phyloP scores from a whole-genome alignment of 306 rosid genomes.

The Quercus agrifolia region DNA sequence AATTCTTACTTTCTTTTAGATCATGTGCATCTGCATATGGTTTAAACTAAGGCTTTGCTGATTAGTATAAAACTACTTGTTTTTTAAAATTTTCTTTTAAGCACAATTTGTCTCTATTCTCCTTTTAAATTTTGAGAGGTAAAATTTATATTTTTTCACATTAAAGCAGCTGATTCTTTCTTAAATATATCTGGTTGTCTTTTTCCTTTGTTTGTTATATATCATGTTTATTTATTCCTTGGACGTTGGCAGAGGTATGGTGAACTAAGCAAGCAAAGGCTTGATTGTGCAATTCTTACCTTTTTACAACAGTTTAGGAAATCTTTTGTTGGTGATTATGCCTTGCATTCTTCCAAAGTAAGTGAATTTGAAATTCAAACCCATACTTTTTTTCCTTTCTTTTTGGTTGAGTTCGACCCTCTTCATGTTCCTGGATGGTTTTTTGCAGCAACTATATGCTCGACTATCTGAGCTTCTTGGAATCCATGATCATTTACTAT shows the following conservation, averaged over 20 bases:
- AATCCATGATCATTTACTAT: constrained; percentile 71
- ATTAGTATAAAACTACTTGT: too few relatives aligned
- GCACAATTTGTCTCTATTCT: too few relatives aligned
- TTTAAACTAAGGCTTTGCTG: too few relatives aligned
- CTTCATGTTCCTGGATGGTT: constrained; percentile 16
- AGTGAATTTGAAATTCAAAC: constrained; percentile 9
- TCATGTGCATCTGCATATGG: too few relatives aligned
- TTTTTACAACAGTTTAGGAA: constrained; percentile 92
- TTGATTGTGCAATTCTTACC: constrained; percentile 94
- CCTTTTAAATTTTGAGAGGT: too few relatives aligned
- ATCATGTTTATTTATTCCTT: neutral
- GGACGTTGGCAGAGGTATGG: constrained; percentile 71
- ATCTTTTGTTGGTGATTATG: constrained; percentile 97
- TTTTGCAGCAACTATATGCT: constrained; percentile 78
- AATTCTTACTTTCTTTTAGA: too few relatives aligned
- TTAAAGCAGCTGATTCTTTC: too few relatives aligned
- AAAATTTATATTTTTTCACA: too few relatives aligned
- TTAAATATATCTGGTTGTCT: too few relatives aligned
- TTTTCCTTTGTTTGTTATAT: too few relatives aligned
- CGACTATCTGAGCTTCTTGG: constrained; percentile 88
- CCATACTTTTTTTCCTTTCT: neutral
- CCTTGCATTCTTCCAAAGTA: constrained; percentile 99
- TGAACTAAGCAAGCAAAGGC: constrained; percentile 92
- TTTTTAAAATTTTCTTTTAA: too few relatives aligned
- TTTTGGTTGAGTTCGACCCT: constrained; percentile 10